Evolutionary conservation across 257 asterid species (phyloP).

Genomic region (Solanum pinnatisectum): DNA sequence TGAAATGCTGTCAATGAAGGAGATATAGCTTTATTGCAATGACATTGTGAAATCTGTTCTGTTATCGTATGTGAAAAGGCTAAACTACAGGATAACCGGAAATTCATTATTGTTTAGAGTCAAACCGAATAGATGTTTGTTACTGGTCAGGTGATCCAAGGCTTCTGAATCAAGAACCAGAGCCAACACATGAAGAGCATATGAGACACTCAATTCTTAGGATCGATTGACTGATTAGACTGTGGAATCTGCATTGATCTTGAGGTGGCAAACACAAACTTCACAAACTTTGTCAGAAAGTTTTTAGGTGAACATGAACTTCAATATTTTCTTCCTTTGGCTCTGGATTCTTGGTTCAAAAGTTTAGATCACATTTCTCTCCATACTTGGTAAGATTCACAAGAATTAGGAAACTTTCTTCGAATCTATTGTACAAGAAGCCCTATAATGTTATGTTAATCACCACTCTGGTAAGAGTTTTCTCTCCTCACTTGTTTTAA

Average conservation of each 20-base stretch:
- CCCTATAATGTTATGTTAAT: neutral
- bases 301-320: neutral
- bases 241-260: neutral
- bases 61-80: neutral
- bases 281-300: neutral
- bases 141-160: neutral
- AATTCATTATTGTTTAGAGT: neutral
- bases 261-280: neutral
- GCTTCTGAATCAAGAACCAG: neutral
- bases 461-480: neutral
- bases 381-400: neutral
- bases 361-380: neutral
- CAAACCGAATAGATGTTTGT: neutral
- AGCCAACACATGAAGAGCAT: neutral
- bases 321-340: neutral
- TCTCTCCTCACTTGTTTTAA: neutral
- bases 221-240: neutral
- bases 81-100: neutral
- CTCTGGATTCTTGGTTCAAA: neutral
- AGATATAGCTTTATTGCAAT: neutral
- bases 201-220: neutral
- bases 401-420: neutral
- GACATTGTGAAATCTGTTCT: neutral
- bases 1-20: neutral
- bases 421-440: neutral